phyloP scores from a whole-genome alignment of 495 filamentous ascomycete species.

The Neurospora sp. region DNA sequence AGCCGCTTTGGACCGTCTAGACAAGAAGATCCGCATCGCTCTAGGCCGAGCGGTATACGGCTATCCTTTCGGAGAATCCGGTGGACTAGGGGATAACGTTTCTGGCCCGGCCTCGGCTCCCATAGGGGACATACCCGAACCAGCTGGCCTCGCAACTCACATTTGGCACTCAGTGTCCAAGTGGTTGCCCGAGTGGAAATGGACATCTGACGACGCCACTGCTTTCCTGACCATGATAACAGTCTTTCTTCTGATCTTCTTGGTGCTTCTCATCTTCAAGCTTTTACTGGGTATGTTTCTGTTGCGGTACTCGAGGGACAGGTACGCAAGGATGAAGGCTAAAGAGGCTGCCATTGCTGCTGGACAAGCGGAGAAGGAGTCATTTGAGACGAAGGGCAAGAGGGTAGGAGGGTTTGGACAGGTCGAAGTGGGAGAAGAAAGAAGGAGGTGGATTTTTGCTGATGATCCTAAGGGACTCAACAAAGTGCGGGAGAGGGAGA shows the following conservation, averaged over 20 bases:
- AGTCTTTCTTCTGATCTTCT: slow-evolving; percentile 68
- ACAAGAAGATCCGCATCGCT: slow-evolving; percentile 61
- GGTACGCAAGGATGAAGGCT: slow-evolving; percentile 72
- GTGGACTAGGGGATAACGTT: slow-evolving; percentile 7
- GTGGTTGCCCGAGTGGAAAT: not conserved
- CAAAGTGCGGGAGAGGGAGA: slow-evolving; percentile 60
- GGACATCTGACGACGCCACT: slow-evolving; percentile 54
- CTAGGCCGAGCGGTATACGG: slow-evolving; percentile 58
- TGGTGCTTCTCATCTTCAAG: slow-evolving; percentile 71
- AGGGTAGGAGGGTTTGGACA: slow-evolving; percentile 73
- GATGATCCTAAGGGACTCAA: slow-evolving; percentile 67
- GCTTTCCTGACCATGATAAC: slow-evolving; percentile 62
- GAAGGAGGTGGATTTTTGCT: slow-evolving; percentile 74
- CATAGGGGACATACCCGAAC: not conserved
- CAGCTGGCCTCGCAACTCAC: slow-evolving; percentile 11
- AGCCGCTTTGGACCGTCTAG: slow-evolving; percentile 63
- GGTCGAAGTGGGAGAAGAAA: slow-evolving; percentile 81
- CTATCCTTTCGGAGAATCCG: slow-evolving; percentile 17
- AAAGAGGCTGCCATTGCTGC: slow-evolving; percentile 44
- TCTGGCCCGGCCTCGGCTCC: not conserved
- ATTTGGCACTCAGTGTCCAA: slow-evolving; percentile 24
- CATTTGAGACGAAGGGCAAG: slow-evolving; percentile 56
- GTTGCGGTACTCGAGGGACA: slow-evolving; percentile 58
- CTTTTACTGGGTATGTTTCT: slow-evolving; percentile 76
- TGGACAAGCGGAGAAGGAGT: slow-evolving; percentile 40